Evolutionary conservation across 768 basidiomycete genomes (phyloP).

Genomic region (Pilatotrama ljubarskyi): DNA sequence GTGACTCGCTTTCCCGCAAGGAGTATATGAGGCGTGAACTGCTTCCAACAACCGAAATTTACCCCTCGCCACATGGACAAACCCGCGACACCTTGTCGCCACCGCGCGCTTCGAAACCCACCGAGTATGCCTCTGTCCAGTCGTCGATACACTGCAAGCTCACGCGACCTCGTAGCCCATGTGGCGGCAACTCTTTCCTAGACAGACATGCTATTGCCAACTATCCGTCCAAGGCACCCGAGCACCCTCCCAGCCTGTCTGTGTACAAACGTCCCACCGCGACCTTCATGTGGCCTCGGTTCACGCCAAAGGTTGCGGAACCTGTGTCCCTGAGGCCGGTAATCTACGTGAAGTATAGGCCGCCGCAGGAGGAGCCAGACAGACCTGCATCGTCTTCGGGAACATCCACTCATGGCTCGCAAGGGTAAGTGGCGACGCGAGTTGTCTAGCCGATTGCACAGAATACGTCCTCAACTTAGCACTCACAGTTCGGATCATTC

Average conservation of each 20-base stretch:
- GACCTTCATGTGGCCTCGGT: conserved; percentile 24
- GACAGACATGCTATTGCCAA: conserved; percentile 9
- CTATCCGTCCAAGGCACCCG: background rate
- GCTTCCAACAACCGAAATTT: background rate
- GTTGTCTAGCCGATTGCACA: background rate
- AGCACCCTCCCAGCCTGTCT: conserved; percentile 10
- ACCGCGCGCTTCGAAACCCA: background rate
- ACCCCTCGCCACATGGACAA: conserved; percentile 1
- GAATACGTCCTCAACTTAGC: background rate
- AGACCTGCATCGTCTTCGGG: background rate
- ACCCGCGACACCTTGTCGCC: background rate
- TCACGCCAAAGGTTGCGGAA: conserved; percentile 2
- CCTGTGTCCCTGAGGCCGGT: background rate
- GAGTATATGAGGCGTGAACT: too few relatives aligned
- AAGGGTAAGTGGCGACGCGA: background rate
- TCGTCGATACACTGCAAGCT: too few relatives aligned
- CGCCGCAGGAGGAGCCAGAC: background rate
- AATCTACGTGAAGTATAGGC: conserved; percentile 18
- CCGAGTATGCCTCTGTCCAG: too few relatives aligned
- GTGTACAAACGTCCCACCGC: conserved; percentile 23
- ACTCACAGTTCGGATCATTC: too few relatives aligned
- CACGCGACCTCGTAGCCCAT: background rate
- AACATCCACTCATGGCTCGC: background rate
- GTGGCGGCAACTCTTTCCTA: background rate
- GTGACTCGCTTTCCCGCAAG: background rate